Evolutionary conservation across 2,329 filamentous ascomycete species (phyloP), one percentile per base, ranked within the genome.

Genomic region (Epichloe aotearoae): DNA sequence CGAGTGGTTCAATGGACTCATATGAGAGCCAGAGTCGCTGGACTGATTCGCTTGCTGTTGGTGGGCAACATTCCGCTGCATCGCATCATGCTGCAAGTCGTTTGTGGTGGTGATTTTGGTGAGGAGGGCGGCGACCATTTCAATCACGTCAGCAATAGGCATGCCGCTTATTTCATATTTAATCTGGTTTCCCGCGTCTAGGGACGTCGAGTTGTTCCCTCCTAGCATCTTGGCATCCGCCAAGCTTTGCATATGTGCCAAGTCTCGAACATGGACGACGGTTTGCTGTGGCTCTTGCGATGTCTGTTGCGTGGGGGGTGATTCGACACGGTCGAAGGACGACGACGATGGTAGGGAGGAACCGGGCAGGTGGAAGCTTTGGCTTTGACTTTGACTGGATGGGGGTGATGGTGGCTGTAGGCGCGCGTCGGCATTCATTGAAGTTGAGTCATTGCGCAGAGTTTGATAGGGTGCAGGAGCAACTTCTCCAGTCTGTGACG

Each of bases 51-150:
- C 76, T 56, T 79, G 77, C 51, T 77, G 75, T 54, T 79, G 74
- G 52, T 80, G 76, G n/a, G 73, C 67, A 3, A 73, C 75, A 54
- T 79, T 80, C 51, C 88, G 81, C 67, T 96, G 88, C 57, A 95
- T 69, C 56, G 90, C 86, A 64, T 96, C 88, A 67, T 97, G 91
- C 65, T 97, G 90, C 48, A 84, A 73, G 64, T 98, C 93, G 64
- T 98, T 98, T 52, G 91, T 96, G 3, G 88, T 88, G 5, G 93
- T 97, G 60, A 98, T 98, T 67, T 97, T 97, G 51, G 91, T 95
- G 55, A 98, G 74, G 23, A 98, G 77, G 6, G 90, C 93, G 4
- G 93, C 93, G 4, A 98, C 93, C 93, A 98, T 97, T 68, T 97
- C 91, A 64, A 98, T 98, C 58, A 98, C 88, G 63, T 98, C 91